Evolutionary conservation across 208 protist genomes (phyloP), one percentile per base, ranked within the genome.

Genomic region (Tritrichomonas musculus): DNA sequence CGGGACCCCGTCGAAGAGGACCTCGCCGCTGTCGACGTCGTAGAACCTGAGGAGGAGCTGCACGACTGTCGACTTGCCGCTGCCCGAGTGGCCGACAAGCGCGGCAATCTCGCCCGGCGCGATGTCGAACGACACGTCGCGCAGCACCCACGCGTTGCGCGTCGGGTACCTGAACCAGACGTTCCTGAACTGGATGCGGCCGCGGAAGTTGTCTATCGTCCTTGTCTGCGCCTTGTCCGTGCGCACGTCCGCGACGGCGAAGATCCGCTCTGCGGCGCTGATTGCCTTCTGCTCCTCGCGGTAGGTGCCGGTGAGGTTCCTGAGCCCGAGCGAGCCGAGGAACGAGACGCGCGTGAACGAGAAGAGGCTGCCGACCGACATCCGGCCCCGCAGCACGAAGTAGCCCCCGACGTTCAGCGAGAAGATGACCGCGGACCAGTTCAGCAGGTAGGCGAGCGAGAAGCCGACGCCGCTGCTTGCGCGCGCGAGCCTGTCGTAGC

Each of bases 1-100:
- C 84, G 96, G 94, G 25, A 82, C 92, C n/a, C 95, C 96, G 84
- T 97, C 96, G 22, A 97, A 39, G 9, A 92, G 14, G n/a, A 97
- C 65, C 47, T 25, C 11, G 25, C 96, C 96, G 14, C 36, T 47
- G 2, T 92, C 8, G 9, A 33, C 22, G 22, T 77, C 69, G 36
- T 77, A 77, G 69, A 47, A 64, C 4, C 80, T 33, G 4, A 60
- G 30, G 80, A 65, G 1, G 39, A 92, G 44, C 60, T 92, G 50
- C 5, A 53, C 22, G 11, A 5, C 33, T 64, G 49, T 92, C 4
- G 50, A 94, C 84, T 95, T 95, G 36, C 94, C 94, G 44, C 20
- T 33, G 25, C 73, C 65, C n/a, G 93, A 80, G 47, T 53, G 80
- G 27, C 80, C 80, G 22, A 92, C 80, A 11, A 92, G 47, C 3